A percentile compares a stretch with the other conserved stretches of the same genome.
Evolutionary conservation across 2,329 filamentous ascomycete genomes (phyloP).

Genomic region (Cladosporium velox): DNA sequence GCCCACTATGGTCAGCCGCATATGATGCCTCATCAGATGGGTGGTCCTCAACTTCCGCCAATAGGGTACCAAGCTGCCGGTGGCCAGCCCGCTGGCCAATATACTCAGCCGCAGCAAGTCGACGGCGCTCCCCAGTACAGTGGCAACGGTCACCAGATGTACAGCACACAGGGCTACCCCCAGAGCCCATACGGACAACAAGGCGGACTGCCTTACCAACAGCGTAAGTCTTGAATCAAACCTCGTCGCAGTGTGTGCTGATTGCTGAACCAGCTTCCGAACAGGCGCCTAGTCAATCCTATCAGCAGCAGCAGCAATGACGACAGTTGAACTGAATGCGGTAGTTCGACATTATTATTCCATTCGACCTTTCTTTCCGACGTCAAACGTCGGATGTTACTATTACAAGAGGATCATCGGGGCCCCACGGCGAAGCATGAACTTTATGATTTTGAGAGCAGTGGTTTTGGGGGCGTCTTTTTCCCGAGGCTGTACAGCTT

Average conservation of each 20-base stretch:
- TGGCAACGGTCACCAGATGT: slow-evolving; percentile 38
- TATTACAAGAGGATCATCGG: slow-evolving; percentile 16
- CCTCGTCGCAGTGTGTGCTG: slow-evolving; percentile 13
- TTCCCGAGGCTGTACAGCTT: slow-evolving; percentile 20
- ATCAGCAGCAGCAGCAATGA: slow-evolving; percentile 19
- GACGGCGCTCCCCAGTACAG: slow-evolving; percentile 54
- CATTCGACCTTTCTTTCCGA: slow-evolving; percentile 7
- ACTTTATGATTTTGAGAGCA: slow-evolving; percentile 16
- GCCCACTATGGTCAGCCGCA: slow-evolving; percentile 47
- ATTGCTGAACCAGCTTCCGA: slow-evolving; percentile 22
- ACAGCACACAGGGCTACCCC: slow-evolving; percentile 52
- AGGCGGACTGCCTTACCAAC: slow-evolving; percentile 50
- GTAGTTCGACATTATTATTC: slow-evolving; percentile 7
- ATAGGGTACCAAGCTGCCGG: slow-evolving; percentile 54
- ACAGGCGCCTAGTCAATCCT: slow-evolving; percentile 22
- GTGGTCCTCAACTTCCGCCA: slow-evolving; percentile 51
- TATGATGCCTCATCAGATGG: slow-evolving; percentile 49
- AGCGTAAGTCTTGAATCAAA: slow-evolving; percentile 33
- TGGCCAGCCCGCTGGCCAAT: slow-evolving; percentile 48
- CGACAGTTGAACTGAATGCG: background rate
- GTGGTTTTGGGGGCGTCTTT: slow-evolving; percentile 12
- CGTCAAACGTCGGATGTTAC: slow-evolving; percentile 5
- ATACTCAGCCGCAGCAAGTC: slow-evolving; percentile 46
- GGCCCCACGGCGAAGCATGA: slow-evolving; percentile 21
- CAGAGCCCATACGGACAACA: slow-evolving; percentile 52